phyloP scores from a whole-genome alignment of 257 asterid genomes.

The Capsicum rhomboideum region DNA sequence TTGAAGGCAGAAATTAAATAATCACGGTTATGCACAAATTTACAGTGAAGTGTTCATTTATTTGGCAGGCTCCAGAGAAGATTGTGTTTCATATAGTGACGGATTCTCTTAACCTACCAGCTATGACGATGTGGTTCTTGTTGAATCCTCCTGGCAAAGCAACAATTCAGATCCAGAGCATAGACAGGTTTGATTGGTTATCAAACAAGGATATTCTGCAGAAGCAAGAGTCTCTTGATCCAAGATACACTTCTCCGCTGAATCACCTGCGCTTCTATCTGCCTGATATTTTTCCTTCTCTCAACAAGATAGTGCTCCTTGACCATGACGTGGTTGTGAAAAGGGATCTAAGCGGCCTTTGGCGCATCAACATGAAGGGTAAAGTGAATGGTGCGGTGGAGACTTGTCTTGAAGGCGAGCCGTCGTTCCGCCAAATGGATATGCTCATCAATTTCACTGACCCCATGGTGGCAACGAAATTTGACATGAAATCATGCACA shows the following conservation, averaged over 20 bases:
- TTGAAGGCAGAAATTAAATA: background rate
- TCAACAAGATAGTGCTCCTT: conserved; percentile 44
- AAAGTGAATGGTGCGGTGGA: conserved; percentile 55
- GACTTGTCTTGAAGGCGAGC: conserved; percentile 35
- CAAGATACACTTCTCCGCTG: conserved; percentile 56
- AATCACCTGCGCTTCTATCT: conserved; percentile 59
- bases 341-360: conserved; percentile 43
- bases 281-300: conserved; percentile 48
- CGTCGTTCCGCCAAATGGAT: conserved; percentile 44
- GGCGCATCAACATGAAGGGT: conserved; percentile 40
- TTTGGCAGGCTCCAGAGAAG: conserved; percentile 42
- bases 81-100: conserved; percentile 53
- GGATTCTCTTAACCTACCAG: conserved; percentile 41
- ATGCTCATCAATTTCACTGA: conserved; percentile 51
- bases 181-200: conserved; percentile 52
- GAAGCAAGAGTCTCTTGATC: conserved; percentile 46
- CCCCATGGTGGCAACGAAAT: conserved; percentile 37
- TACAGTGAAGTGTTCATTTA: background rate
- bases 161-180: conserved; percentile 38
- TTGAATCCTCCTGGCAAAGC: conserved; percentile 41
- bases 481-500: conserved; percentile 47
- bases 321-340: conserved; percentile 54
- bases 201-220: conserved; percentile 39
- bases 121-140: conserved; percentile 56
- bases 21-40: background rate